Evolutionary conservation across 495 filamentous ascomycete species (phyloP).

Genomic region (Evernia prunastri): DNA sequence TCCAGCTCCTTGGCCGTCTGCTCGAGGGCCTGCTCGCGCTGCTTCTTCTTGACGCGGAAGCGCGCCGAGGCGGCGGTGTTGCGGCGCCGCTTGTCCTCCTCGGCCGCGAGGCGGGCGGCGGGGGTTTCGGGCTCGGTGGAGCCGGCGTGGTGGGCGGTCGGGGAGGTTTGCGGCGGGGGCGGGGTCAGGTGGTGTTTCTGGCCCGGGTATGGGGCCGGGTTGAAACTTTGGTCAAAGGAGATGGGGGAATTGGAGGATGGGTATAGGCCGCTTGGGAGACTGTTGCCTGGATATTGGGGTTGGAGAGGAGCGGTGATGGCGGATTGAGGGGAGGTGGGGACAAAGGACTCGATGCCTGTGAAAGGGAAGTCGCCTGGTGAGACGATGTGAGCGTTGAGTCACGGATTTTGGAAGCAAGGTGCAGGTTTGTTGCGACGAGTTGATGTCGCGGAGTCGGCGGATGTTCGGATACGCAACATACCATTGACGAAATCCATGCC

Average conservation of each 20-base stretch:
- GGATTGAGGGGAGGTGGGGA: slow-evolving; percentile 9
- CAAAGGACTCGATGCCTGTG: slow-evolving; percentile 20
- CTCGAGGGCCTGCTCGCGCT: slow-evolving; percentile 90
- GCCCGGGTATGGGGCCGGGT: slow-evolving; percentile 10
- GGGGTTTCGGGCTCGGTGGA: slow-evolving; percentile 38
- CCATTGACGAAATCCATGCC: slow-evolving; percentile 21
- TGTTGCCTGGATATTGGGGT: slow-evolving; percentile 11
- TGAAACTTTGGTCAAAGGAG: slow-evolving; percentile 4
- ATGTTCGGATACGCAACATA: slow-evolving; percentile 6
- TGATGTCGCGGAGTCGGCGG: background rate
- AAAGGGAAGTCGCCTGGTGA: slow-evolving; percentile 16
- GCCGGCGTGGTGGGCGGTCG: slow-evolving; percentile 5
- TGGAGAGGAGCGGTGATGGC: slow-evolving; percentile 13
- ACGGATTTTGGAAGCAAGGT: background rate
- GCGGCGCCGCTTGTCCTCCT: slow-evolving; percentile 94
- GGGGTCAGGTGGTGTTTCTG: slow-evolving; percentile 13
- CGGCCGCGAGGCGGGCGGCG: slow-evolving; percentile 68
- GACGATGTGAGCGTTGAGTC: slow-evolving; percentile 5
- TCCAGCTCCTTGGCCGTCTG: slow-evolving; percentile 82
- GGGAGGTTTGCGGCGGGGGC: background rate
- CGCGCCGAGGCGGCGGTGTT: slow-evolving; percentile 93
- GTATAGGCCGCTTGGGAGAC: slow-evolving; percentile 1
- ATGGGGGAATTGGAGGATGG: slow-evolving; percentile 12
- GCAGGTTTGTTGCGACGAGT: background rate
- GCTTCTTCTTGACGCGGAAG: slow-evolving; percentile 99